Evolutionary conservation across 2,329 filamentous ascomycete species (phyloP), one percentile per base, ranked within the genome.

Genomic region (Penicillium sp.): DNA sequence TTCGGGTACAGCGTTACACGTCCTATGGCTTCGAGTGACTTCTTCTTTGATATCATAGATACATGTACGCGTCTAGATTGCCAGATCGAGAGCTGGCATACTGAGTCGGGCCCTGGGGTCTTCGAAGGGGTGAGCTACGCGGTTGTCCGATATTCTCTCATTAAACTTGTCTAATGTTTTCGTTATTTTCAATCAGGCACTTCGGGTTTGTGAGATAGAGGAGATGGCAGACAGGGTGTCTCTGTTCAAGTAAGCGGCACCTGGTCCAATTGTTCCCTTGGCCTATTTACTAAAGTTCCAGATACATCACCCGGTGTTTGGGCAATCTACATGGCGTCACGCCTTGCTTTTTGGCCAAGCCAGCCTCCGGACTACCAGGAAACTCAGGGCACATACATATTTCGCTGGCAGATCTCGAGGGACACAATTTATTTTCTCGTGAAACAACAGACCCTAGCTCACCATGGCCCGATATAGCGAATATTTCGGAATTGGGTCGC

Each of bases 301-400:
- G 83, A 72, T 90, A 95, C 65, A 87, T 89, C 18, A 92, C 96
- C 61, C 97, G 96, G 77, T 92, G 91, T 8, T 85, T 96, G 34
- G 91, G 90, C 42, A 89, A 86, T 52, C 89, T 90, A 69, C 90
- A 92, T 71, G 91, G 91, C 63, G 96, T 99, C 69, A 96, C 91
- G 0, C 94, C 94, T 0, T 95, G 91, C 75, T 99, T 99, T 80
- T 97, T 99, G 94, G 94, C 94, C 14, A 99, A 99, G 75, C 94
- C 94, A 2, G 87, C 89, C 62, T 84, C 95, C 66, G 92, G 92
- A 0, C 79, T 97, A 0, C 94, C 94, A 0, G 94, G 94, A 44
- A 97, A 97, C 78, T 94, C 89, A 59, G 94, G 94, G 1, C 94
- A 99, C 72, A 93, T 96, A 81, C 94, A 99, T 73, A 81, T 97